Percentiles rank a stretch among this genome's conserved stretches.
These are phyloP conservation scores for Solanum clarkiae DNA, from an alignment of 257 asterid species.

Conservation along the genomic window DNA sequence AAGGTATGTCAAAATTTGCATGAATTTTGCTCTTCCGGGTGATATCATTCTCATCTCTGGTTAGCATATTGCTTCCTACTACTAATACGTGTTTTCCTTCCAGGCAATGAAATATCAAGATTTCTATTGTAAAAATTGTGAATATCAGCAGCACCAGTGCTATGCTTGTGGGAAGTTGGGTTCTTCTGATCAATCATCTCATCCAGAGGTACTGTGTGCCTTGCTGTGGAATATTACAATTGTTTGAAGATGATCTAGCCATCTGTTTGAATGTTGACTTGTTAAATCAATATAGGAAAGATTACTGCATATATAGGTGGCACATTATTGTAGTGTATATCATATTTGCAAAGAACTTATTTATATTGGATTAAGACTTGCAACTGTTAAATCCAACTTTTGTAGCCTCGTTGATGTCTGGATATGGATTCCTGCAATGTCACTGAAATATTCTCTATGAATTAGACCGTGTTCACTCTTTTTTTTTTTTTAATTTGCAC, in stretches of 20 bases:
- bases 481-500: too few relatives aligned
- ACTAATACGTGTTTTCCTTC: neutral
- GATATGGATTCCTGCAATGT: neutral
- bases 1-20: constrained; percentile 25
- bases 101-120: constrained; percentile 31
- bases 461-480: neutral
- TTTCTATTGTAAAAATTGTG: constrained; percentile 65
- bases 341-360: neutral
- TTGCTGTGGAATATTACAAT: neutral
- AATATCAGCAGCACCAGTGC: constrained; percentile 68
- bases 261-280: neutral
- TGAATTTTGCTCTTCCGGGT: neutral
- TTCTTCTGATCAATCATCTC: constrained; percentile 68
- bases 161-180: constrained; percentile 79
- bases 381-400: neutral
- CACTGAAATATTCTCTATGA: neutral
- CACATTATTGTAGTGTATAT: neutral
- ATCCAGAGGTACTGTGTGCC: constrained; percentile 47
- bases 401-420: neutral
- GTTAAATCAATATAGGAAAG: neutral
- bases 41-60: neutral
- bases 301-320: neutral
- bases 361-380: neutral
- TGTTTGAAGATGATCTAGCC: neutral
- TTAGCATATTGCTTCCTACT: neutral